Evolutionary conservation across 176 grass and related monocot genomes (phyloP).

Genomic region (Calamus simplicifolius): DNA sequence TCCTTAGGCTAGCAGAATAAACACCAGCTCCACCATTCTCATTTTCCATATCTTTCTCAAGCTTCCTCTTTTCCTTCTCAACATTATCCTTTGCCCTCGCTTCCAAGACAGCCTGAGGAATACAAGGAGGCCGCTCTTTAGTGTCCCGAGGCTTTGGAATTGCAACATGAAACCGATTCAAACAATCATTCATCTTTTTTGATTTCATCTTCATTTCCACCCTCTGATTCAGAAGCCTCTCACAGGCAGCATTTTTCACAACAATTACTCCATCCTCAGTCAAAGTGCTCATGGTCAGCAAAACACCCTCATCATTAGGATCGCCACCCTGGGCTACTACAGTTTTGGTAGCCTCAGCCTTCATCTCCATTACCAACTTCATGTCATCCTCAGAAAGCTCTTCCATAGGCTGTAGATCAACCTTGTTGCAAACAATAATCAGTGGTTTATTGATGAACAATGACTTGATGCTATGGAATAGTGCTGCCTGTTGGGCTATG

Average conservation of each 20-base stretch:
- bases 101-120: constrained; percentile 35
- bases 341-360: constrained; percentile 34
- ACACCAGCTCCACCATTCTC: constrained; percentile 86
- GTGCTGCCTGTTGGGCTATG: constrained; percentile 60
- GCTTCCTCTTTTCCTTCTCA: constrained; percentile 56
- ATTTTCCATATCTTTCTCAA: constrained; percentile 52
- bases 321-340: constrained; percentile 22
- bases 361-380: constrained; percentile 57
- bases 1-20: constrained; percentile 71
- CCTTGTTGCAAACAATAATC: constrained; percentile 72
- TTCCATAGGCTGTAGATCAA: constrained; percentile 63
- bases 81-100: constrained; percentile 27
- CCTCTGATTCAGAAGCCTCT: constrained; percentile 40
- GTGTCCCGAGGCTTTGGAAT: constrained; percentile 70
- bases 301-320: constrained; percentile 48
- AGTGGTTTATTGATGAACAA: constrained; percentile 78
- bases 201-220: constrained; percentile 53
- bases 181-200: constrained; percentile 42
- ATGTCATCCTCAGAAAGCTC: constrained; percentile 55
- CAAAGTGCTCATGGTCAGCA: constrained; percentile 74
- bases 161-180: constrained; percentile 74
- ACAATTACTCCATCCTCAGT: constrained; percentile 70
- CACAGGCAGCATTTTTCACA: constrained; percentile 53
- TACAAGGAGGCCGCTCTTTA: constrained; percentile 50
- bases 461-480: constrained; percentile 79